phyloP scores from a whole-genome alignment of 1,139 yeast genomes.

The Hyphopichia wangnamkhiaoensis region DNA sequence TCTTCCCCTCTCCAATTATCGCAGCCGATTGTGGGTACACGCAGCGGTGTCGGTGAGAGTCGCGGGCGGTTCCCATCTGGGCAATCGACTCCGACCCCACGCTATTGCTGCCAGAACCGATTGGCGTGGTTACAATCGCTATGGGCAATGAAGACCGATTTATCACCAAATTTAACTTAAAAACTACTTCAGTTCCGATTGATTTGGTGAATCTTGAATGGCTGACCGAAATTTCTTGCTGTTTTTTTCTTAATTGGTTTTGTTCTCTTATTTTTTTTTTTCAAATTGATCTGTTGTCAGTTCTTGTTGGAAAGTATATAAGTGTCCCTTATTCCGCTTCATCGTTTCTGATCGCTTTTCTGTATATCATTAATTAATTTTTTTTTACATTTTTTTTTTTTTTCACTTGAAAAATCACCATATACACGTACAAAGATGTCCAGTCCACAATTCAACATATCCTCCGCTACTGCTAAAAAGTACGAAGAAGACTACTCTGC shows the following conservation, averaged over 20 bases:
- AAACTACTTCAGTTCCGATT: no score
- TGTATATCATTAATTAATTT: neutral
- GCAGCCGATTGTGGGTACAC: no score
- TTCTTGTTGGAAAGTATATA: neutral
- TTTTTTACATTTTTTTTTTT: neutral
- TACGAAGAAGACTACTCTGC: constrained; percentile 86
- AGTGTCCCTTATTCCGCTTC: neutral
- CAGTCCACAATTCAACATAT: constrained; percentile 40
- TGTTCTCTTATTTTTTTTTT: no score
- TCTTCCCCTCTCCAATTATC: no score
- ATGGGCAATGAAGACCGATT: constrained; percentile 16
- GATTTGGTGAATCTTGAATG: no score
- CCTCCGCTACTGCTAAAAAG: constrained; percentile 65
- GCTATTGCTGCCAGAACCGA: no score
- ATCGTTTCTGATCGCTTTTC: neutral
- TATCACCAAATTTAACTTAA: neutral
- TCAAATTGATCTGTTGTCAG: neutral
- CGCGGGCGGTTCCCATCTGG: no score
- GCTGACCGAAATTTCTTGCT: no score
- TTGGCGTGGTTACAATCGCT: constrained; percentile 9
- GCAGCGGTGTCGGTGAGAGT: no score
- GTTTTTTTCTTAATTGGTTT: no score
- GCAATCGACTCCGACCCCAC: no score
- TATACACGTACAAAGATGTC: constrained; percentile 12
- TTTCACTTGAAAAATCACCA: neutral